Conservation (phyloP, 257 asterid genomes). For the Salvia miltiorrhiza region DNA sequence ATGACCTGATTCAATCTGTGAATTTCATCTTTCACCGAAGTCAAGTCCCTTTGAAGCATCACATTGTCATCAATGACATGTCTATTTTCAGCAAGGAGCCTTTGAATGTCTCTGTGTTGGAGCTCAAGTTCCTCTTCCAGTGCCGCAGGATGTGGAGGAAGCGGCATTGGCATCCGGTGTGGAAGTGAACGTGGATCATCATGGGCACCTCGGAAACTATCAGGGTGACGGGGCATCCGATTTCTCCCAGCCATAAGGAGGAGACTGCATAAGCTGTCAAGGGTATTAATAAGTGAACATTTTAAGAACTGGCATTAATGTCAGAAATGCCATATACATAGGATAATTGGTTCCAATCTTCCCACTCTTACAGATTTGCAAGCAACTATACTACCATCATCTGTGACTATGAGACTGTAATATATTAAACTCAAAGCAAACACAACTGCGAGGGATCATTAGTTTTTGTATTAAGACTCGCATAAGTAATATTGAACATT, state of each 20-base stretch:
- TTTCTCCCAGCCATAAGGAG: slow-evolving; percentile 69
- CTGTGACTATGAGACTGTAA: not conserved
- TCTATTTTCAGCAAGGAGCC: slow-evolving; percentile 63
- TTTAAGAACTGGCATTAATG: not conserved
- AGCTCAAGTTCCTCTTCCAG: slow-evolving; percentile 82
- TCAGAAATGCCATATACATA: not conserved
- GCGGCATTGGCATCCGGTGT: slow-evolving; percentile 47
- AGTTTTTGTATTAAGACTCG: not conserved
- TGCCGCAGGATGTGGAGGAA: slow-evolving; percentile 58
- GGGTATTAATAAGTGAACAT: not conserved
- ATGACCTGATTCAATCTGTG: slow-evolving; percentile 62
- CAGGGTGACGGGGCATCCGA: slow-evolving; percentile 55
- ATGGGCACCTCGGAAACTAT: slow-evolving; percentile 41
- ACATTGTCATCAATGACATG: slow-evolving; percentile 76
- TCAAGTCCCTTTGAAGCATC: slow-evolving; percentile 75
- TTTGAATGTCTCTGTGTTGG: slow-evolving; percentile 76
- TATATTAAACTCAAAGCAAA: not conserved
- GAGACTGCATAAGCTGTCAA: slow-evolving; percentile 14
- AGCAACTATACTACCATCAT: not conserved
- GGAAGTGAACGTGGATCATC: slow-evolving; percentile 47
- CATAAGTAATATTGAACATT: not conserved
- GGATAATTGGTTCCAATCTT: not conserved
- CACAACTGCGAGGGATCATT: not conserved
- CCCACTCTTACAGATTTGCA: not conserved
- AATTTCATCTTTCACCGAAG: slow-evolving; percentile 79